Conservation (phyloP, 192 early-diverging fungal genomes). For the Funneliformis geosporum region DNA sequence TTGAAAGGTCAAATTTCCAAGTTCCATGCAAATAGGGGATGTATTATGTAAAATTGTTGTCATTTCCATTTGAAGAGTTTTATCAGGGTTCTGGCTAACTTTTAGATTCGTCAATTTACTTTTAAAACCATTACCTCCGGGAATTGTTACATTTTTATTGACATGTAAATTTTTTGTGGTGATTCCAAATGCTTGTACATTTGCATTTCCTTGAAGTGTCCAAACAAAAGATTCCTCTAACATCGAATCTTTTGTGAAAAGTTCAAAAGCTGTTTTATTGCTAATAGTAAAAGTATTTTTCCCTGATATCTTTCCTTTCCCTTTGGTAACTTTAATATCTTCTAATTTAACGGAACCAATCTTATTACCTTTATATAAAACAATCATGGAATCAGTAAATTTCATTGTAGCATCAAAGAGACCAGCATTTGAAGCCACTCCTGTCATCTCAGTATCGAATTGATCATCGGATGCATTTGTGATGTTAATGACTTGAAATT, state of each 20-base stretch:
- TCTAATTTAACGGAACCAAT: not conserved
- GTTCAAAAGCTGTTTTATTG: conserved; percentile 36
- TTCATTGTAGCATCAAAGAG: conserved; percentile 52
- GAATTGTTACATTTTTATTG: conserved; percentile 51
- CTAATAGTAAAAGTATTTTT: conserved; percentile 31
- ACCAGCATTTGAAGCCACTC: conserved; percentile 47
- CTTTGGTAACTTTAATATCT: conserved; percentile 32
- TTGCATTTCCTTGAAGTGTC: conserved; percentile 40
- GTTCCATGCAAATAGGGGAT: conserved; percentile 54
- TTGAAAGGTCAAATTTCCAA: conserved; percentile 43
- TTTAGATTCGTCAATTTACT: conserved; percentile 38
- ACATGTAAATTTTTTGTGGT: conserved; percentile 36
- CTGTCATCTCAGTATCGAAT: conserved; percentile 45
- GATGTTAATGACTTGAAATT: conserved; percentile 45
- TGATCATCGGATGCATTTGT: conserved; percentile 39
- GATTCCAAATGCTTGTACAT: conserved; percentile 42
- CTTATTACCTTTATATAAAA: not conserved
- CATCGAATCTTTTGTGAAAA: conserved; percentile 35
- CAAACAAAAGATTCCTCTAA: conserved; percentile 34
- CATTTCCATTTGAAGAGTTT: too few relatives aligned
- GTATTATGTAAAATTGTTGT: conserved; percentile 46
- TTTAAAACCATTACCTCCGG: conserved; percentile 51
- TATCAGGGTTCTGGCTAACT: not conserved
- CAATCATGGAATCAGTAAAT: conserved; percentile 43
- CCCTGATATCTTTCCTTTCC: conserved; percentile 25